Evolutionary conservation across 2,329 filamentous ascomycete species (phyloP).

Genomic region (Onygena corvina): DNA sequence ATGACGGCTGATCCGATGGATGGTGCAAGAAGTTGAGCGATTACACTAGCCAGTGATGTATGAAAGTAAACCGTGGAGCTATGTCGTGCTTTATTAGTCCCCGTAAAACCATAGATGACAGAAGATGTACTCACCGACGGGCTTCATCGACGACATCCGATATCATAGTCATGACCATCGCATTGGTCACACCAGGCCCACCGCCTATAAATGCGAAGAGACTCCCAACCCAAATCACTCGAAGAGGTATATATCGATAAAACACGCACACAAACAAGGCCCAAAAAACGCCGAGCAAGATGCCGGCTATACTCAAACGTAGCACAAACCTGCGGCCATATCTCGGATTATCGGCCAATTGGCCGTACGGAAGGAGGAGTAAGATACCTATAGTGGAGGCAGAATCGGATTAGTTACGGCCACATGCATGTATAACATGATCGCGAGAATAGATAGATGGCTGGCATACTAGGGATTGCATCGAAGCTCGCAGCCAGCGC

Average conservation of each 20-base stretch:
- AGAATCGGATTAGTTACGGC: background rate
- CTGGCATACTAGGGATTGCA: constrained; percentile 28
- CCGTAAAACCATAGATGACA: background rate
- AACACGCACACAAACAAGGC: constrained; percentile 28
- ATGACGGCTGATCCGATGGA: constrained; percentile 32
- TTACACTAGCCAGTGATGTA: constrained; percentile 30
- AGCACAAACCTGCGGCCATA: constrained; percentile 38
- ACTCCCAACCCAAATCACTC: constrained; percentile 39
- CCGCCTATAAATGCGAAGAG: constrained; percentile 37
- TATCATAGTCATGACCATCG: constrained; percentile 41
- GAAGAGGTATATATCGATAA: constrained; percentile 33
- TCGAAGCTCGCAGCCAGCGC: constrained; percentile 41
- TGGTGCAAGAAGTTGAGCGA: constrained; percentile 29
- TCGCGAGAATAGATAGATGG: background rate
- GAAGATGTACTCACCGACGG: constrained; percentile 26
- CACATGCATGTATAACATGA: background rate
- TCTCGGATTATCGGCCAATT: constrained; percentile 34
- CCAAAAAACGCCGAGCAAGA: constrained; percentile 27
- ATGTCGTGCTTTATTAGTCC: background rate
- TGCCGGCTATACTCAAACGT: constrained; percentile 32
- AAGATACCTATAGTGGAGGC: constrained; percentile 27
- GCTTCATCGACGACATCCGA: constrained; percentile 39
- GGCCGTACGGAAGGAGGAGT: constrained; percentile 39
- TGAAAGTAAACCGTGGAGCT: constrained; percentile 34
- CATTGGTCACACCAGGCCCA: constrained; percentile 36